Conservation (phyloP, 1,139 yeast species). For the Ogataea hybrid region DNA sequence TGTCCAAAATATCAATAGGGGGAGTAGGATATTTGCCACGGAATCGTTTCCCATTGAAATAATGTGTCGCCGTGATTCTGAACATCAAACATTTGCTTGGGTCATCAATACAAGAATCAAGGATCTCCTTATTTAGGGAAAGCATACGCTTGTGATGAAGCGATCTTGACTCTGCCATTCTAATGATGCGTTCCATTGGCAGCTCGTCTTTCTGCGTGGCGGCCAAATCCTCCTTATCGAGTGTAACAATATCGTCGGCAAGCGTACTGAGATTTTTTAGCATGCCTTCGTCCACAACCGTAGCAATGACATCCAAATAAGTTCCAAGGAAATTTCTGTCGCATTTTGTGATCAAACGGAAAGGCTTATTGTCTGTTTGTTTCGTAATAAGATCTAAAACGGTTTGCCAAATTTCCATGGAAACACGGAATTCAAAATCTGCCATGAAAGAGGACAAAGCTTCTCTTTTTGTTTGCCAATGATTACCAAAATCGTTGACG, state of each 20-base stretch:
- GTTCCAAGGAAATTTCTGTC: slow-evolving; percentile 16
- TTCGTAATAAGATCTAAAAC: slow-evolving; percentile 43
- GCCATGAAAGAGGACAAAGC: slow-evolving; percentile 54
- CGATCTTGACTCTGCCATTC: slow-evolving; percentile 6
- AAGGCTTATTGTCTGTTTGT: slow-evolving; percentile 29
- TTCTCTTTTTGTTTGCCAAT: slow-evolving; percentile 30
- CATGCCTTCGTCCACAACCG: slow-evolving; percentile 34
- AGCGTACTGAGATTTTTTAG: slow-evolving; percentile 31
- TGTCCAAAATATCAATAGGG: slow-evolving; percentile 22
- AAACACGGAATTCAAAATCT: slow-evolving; percentile 65
- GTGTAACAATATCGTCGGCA: slow-evolving; percentile 16
- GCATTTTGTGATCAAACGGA: slow-evolving; percentile 22
- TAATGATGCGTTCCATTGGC: slow-evolving; percentile 16
- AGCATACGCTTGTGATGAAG: slow-evolving; percentile 5
- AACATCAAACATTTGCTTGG: slow-evolving; percentile 23
- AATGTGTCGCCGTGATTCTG: slow-evolving; percentile 26
- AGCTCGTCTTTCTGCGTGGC: slow-evolving; percentile 11
- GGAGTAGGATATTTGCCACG: slow-evolving; percentile 28
- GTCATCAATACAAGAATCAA: slow-evolving; percentile 1
- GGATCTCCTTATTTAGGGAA: slow-evolving; percentile 14
- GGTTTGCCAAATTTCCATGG: slow-evolving; percentile 55
- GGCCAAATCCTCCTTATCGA: slow-evolving; percentile 10
- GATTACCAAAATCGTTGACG: slow-evolving; percentile 26
- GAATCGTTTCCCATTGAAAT: slow-evolving; percentile 23
- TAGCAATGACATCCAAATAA: slow-evolving; percentile 35